Percentiles rank a stretch among this genome's conserved stretches.
phyloP scores from a whole-genome alignment of 345 rosid genomes.

The thale cress (Arabidopsis thaliana) region DNA sequence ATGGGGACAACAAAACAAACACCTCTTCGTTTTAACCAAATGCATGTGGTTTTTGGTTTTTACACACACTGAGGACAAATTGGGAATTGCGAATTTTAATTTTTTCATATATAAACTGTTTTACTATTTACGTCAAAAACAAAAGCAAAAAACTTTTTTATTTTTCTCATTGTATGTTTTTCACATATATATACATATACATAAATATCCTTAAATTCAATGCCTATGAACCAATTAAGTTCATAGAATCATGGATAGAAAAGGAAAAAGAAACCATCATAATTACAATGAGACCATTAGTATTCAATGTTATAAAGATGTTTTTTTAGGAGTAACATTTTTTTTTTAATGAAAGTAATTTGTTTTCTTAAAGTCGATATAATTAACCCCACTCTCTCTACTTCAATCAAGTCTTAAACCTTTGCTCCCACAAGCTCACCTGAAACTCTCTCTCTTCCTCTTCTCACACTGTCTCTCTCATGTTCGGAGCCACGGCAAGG shows the following conservation, averaged over 20 bases:
- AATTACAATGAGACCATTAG: slow-evolving; percentile 1
- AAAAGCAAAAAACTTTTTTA: background rate
- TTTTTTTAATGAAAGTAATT: background rate
- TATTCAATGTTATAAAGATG: background rate
- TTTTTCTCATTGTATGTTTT: background rate
- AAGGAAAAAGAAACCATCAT: background rate
- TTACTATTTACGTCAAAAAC: no score
- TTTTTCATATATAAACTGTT: background rate
- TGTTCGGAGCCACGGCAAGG: slow-evolving; percentile 36
- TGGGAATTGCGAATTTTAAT: slow-evolving; percentile 25
- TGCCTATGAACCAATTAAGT: background rate
- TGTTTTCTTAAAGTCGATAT: slow-evolving; percentile 4
- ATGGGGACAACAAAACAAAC: slow-evolving; percentile 44
- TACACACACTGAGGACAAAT: slow-evolving; percentile 28
- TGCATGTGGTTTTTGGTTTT: slow-evolving; percentile 42
- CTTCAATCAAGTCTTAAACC: slow-evolving; percentile 25
- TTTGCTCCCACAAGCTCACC: slow-evolving; percentile 39
- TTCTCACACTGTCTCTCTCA: slow-evolving; percentile 15
- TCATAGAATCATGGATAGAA: background rate
- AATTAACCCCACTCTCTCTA: slow-evolving; percentile 22
- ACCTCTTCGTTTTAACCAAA: slow-evolving; percentile 43
- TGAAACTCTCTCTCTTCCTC: slow-evolving; percentile 15
- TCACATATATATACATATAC: no score
- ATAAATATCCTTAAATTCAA: background rate
- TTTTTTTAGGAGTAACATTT: background rate